Percentiles rank a stretch among this genome's conserved stretches.
Evolutionary conservation across 495 filamentous ascomycete genomes (phyloP).

Genomic region (Penicillium silybi): DNA sequence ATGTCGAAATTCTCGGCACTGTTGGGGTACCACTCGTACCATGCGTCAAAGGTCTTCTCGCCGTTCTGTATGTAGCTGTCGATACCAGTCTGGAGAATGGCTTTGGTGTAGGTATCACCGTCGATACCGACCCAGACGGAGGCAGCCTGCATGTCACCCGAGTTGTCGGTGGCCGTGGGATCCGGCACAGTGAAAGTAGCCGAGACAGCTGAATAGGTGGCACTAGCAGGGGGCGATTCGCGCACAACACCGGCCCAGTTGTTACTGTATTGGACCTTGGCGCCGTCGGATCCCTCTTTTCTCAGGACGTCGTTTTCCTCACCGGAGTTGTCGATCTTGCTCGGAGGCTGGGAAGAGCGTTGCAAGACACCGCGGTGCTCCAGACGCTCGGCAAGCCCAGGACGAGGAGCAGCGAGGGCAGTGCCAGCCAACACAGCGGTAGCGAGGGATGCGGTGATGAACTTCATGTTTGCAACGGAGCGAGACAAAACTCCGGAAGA

Average conservation of each 20-base stretch:
- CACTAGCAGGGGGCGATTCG: conserved; percentile 37
- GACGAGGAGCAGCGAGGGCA: conserved; percentile 27
- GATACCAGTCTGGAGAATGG: conserved; percentile 59
- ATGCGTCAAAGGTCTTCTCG: conserved; percentile 46
- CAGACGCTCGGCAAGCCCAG: conserved; percentile 26
- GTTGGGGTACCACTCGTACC: conserved; percentile 65
- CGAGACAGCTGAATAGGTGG: conserved; percentile 48
- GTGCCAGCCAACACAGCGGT: conserved; percentile 21
- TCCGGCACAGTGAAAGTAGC: conserved; percentile 54
- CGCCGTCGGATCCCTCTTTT: conserved; percentile 8
- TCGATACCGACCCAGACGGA: conserved; percentile 65
- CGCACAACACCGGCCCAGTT: conserved; percentile 60
- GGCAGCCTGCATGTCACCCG: conserved; percentile 39
- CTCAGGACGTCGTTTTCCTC: conserved; percentile 16
- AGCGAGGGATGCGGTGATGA: conserved; percentile 17
- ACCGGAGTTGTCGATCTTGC: conserved; percentile 5
- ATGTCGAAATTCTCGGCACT: conserved; percentile 54
- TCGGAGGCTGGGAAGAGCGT: conserved; percentile 23
- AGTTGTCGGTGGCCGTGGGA: conserved; percentile 39
- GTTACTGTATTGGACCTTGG: conserved; percentile 46
- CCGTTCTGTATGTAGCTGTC: conserved; percentile 49
- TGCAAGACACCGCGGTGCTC: conserved; percentile 20
- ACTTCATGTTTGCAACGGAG: conserved; percentile 23
- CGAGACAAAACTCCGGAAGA: neutral
- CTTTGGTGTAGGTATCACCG: conserved; percentile 52